phyloP scores from a whole-genome alignment of 305 asterid species.

The Fraxinus albicans region DNA sequence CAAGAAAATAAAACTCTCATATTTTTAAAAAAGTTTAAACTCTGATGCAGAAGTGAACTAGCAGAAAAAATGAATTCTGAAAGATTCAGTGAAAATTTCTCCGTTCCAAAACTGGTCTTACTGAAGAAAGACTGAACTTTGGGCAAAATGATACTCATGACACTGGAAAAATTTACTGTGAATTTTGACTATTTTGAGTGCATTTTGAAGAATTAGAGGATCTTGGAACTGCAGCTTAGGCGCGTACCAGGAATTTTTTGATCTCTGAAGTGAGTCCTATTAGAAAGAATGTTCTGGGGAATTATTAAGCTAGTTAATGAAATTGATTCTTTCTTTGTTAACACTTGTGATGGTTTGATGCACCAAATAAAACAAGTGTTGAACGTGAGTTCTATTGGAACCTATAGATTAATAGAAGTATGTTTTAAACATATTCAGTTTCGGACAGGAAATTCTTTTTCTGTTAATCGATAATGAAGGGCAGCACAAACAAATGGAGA shows the following conservation, averaged over 20 bases:
- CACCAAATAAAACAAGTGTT: not conserved
- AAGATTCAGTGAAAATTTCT: not conserved
- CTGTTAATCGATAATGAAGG: not conserved
- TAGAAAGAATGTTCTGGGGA: not conserved
- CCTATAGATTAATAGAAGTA: not conserved
- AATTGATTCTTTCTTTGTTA: not conserved
- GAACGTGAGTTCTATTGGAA: not conserved
- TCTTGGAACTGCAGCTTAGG: not conserved
- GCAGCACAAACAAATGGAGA: not conserved
- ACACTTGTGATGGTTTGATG: not conserved
- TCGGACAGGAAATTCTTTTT: not conserved
- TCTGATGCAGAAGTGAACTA: not conserved
- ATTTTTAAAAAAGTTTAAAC: not conserved
- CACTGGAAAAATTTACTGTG: not conserved
- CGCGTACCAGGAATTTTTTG: not conserved
- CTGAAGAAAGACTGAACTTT: slow-evolving; percentile 13
- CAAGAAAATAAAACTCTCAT: not conserved
- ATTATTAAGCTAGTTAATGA: not conserved
- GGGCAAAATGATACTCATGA: slow-evolving; percentile 19
- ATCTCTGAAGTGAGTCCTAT: not conserved
- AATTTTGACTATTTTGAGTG: not conserved
- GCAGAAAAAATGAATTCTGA: not conserved
- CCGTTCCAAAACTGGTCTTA: not conserved
- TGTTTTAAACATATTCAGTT: not conserved
- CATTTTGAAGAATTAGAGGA: not conserved